Evolutionary conservation across 176 grass and related monocot genomes (phyloP).

Genomic region (Areca catechu): DNA sequence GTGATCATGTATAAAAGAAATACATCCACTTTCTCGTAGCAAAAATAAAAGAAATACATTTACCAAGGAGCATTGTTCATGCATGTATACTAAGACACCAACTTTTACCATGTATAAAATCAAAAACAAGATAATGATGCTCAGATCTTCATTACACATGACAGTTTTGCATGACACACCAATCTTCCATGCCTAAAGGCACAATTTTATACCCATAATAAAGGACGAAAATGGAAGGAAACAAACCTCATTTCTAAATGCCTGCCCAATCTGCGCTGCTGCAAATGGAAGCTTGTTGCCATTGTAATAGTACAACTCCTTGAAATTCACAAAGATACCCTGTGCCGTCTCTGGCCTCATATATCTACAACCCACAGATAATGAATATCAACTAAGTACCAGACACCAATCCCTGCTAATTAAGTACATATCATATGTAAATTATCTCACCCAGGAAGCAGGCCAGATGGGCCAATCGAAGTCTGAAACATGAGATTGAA

Average conservation of each 20-base stretch:
- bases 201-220: neutral
- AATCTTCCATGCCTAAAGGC: neutral
- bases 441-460: constrained; percentile 55
- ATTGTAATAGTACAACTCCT: constrained; percentile 80
- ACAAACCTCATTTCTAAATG: constrained; percentile 69
- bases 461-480: constrained; percentile 72
- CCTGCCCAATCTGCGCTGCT: constrained; percentile 68
- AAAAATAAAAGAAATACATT: no score
- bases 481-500: constrained; percentile 94
- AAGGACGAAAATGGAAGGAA: neutral
- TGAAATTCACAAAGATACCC: constrained; percentile 90
- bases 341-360: constrained; percentile 85
- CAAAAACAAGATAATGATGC: no score
- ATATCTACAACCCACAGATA: constrained; percentile 41
- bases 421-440: neutral
- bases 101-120: no score
- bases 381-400: neutral
- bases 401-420: no score
- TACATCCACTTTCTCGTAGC: no score
- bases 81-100: no score
- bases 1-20: no score
- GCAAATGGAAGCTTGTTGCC: constrained; percentile 77
- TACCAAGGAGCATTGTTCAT: no score
- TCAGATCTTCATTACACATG: no score
- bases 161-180: no score